Conservation (phyloP, 257 asterid genomes). For the Gentiana dahurica region DNA sequence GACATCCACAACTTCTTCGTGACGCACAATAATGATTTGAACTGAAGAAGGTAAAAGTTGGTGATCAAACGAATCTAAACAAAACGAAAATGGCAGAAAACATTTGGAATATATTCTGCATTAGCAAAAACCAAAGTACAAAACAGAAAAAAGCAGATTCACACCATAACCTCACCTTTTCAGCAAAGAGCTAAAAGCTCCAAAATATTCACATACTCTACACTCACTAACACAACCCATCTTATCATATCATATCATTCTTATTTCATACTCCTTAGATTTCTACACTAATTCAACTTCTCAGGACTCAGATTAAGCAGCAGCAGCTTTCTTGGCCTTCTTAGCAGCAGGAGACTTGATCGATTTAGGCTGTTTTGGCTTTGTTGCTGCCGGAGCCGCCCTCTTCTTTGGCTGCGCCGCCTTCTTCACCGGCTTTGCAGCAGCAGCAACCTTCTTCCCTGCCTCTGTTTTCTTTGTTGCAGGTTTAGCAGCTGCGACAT, state of each 20-base stretch:
- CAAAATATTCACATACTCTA: neutral
- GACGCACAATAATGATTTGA: no score
- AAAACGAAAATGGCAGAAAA: no score
- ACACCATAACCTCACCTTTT: no score
- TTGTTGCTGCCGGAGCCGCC: constrained; percentile 25
- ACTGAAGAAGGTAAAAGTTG: no score
- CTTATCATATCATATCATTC: neutral
- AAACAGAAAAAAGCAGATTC: no score
- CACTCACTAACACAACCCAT: neutral
- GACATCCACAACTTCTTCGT: no score
- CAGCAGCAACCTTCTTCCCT: neutral
- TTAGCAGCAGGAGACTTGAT: constrained; percentile 56
- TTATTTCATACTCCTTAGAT: no score
- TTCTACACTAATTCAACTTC: neutral
- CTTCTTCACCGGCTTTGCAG: constrained; percentile 26
- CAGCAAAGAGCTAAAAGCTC: no score
- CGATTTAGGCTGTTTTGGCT: constrained; percentile 49
- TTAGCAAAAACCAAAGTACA: no score
- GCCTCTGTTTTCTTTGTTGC: constrained; percentile 14
- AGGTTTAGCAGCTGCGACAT: neutral
- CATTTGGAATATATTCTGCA: no score
- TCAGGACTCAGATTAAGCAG: constrained; percentile 11
- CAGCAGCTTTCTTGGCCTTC: constrained; percentile 35
- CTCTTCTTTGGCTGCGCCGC: constrained; percentile 27
- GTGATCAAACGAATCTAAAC: no score